A percentile compares a stretch with the other conserved stretches of the same genome.
Conservation (phyloP, 805 yeast species). For the Huiozyma sinensis region DNA sequence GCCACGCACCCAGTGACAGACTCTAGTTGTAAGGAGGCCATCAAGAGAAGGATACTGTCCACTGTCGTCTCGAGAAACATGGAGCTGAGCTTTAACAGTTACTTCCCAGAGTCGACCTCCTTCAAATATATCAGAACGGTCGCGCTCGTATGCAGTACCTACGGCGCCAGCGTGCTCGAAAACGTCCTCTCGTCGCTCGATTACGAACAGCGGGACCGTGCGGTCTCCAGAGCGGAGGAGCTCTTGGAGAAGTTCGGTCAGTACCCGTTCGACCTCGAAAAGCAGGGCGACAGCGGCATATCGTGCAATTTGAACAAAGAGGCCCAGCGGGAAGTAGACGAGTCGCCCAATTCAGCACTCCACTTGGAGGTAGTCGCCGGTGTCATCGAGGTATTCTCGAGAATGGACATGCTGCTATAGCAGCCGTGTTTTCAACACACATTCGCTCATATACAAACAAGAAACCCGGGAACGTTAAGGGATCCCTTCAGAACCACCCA, state of each 20-base stretch:
- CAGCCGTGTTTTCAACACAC: too few relatives aligned
- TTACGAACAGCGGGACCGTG: slow-evolving; percentile 84
- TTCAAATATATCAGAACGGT: slow-evolving; percentile 68
- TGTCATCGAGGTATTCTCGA: slow-evolving; percentile 77
- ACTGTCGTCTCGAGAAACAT: slow-evolving; percentile 65
- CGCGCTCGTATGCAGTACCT: slow-evolving; percentile 75
- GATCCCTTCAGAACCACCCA: background rate
- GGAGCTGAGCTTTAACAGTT: slow-evolving; percentile 43
- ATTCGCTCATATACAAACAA: background rate
- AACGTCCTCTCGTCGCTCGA: slow-evolving; percentile 67
- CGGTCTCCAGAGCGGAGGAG: slow-evolving; percentile 91
- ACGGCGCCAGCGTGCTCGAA: slow-evolving; percentile 93
- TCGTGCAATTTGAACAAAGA: slow-evolving; percentile 54
- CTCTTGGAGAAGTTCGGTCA: slow-evolving; percentile 71
- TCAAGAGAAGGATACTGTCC: slow-evolving; percentile 60
- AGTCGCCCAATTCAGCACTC: slow-evolving; percentile 38
- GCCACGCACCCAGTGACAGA: slow-evolving; percentile 97
- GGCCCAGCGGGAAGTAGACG: slow-evolving; percentile 35
- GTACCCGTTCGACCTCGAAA: slow-evolving; percentile 60
- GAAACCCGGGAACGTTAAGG: background rate
- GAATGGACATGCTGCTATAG: slow-evolving; percentile 81
- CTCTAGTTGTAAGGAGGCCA: slow-evolving; percentile 68
- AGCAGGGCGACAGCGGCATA: slow-evolving; percentile 51
- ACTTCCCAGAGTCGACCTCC: slow-evolving; percentile 58
- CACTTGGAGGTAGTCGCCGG: slow-evolving; percentile 88